Evolutionary conservation across 176 grass and related monocot genomes (phyloP).

Genomic region (Phyllostachys edulis): DNA sequence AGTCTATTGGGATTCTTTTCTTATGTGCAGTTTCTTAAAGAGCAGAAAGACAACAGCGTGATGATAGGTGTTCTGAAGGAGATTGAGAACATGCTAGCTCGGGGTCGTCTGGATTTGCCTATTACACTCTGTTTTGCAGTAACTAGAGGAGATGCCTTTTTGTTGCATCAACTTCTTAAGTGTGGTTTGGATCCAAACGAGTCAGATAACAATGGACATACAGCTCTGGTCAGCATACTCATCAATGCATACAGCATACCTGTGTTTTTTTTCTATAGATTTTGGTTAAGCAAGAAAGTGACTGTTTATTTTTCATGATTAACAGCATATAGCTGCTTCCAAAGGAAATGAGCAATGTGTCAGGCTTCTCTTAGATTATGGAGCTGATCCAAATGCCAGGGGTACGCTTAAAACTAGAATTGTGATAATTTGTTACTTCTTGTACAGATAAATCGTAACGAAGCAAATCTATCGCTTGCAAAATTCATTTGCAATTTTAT

Average conservation of each 20-base stretch:
- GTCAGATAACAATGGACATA: slow-evolving; percentile 73
- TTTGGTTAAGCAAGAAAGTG: slow-evolving; percentile 7
- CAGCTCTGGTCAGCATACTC: slow-evolving; percentile 62
- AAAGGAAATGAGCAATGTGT: slow-evolving; percentile 72
- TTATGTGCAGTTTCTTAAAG: slow-evolving; percentile 66
- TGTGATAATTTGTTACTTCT: not conserved
- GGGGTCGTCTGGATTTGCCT: slow-evolving; percentile 77
- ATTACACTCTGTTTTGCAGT: slow-evolving; percentile 84
- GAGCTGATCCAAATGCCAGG: slow-evolving; percentile 80
- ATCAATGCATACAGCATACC: not conserved
- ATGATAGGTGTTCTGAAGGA: slow-evolving; percentile 70
- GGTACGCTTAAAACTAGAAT: slow-evolving; percentile 47
- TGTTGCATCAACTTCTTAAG: slow-evolving; percentile 84
- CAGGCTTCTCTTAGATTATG: slow-evolving; percentile 64
- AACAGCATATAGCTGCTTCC: slow-evolving; percentile 93
- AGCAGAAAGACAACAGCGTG: slow-evolving; percentile 47
- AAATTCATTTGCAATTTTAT: not conserved
- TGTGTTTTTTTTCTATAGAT: slow-evolving; percentile 9
- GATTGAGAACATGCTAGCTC: slow-evolving; percentile 85
- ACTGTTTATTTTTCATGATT: slow-evolving; percentile 32
- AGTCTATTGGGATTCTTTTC: not conserved
- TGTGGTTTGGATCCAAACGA: slow-evolving; percentile 76
- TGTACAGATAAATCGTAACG: not conserved
- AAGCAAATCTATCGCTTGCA: not conserved
- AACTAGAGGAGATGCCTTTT: slow-evolving; percentile 61